Base-by-base conservation (phyloP, 1,139 yeast species). In the Yamadazyma triangularis region DNA sequence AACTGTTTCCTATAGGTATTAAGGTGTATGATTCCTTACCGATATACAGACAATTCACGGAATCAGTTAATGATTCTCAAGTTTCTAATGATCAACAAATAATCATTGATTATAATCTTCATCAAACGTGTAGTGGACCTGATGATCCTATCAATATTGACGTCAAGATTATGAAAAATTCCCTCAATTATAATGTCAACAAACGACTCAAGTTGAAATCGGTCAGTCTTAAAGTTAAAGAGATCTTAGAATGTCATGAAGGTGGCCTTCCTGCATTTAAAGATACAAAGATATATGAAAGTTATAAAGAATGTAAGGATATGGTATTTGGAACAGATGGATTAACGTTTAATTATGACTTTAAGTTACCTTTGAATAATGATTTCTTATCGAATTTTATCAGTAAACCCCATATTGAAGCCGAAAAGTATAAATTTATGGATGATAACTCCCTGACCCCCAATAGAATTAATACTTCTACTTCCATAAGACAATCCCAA, bases 1-100 rank as follows among this genome's bases (percentile, higher is more conserved):
- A 64, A 27, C 30, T 46, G 20, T 73, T 73, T 44, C 77, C 79
- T 0, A 51, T 74, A 3, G 62, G 69, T 1, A 60, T 75, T 21
- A 71, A 70, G 35, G 44, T 64, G 12, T 75, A 70, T 48, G 79
- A 74, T 44, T 61, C 75, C 2, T 55, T 74, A 22, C 80, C 80
- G 2, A 48, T 74, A 6, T 74, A 73, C 41, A 53, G 79, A 16
- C 78, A 73, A 46, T 65, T 68, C 54, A 58, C 72, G 50, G 69
- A 79, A 51, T 72, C 81, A 12, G 52, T 64, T 22, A 44, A 61
- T 33, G 66, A 68, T 36, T 46, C 56, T 23, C 45, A 52, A 8
- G 57, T 58, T 4, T 60, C 75, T 2, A 44, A 51, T 10, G 77
- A 73, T 40, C 58, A 61, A 13, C 67, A 65, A 38, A 58, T 70